Conservation (phyloP, 202 grass and related monocot species). For the Cymbopogon flexuosus region DNA sequence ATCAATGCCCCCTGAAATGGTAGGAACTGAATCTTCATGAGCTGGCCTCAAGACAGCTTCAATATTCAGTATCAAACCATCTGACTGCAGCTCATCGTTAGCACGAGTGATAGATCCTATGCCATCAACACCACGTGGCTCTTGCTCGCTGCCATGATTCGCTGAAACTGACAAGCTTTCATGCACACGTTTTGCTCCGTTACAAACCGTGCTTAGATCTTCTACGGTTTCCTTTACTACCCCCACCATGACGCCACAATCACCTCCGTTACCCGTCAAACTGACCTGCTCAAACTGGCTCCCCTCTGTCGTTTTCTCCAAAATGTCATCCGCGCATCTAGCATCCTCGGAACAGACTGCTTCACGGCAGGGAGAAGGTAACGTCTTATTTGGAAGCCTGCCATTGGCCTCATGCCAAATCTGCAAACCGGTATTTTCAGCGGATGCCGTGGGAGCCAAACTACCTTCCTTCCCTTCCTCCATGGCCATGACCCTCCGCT, state of each 20-base stretch:
- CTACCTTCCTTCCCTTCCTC: neutral
- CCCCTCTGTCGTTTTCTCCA: neutral
- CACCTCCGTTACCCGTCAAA: neutral
- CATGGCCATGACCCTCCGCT: neutral
- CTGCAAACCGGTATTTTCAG: slow-evolving; percentile 15
- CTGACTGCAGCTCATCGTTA: slow-evolving; percentile 4
- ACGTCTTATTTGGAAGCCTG: neutral
- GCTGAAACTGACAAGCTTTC: slow-evolving; percentile 1
- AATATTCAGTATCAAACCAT: slow-evolving; percentile 25
- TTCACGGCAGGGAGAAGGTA: neutral
- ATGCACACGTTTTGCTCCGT: neutral
- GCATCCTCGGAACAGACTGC: slow-evolving; percentile 14
- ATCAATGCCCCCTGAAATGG: slow-evolving; percentile 3
- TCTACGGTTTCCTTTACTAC: slow-evolving; percentile 1
- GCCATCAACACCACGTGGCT: slow-evolving; percentile 15
- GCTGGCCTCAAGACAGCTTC: neutral
- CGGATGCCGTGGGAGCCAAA: neutral
- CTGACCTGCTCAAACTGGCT: neutral
- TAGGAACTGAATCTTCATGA: slow-evolving; percentile 29
- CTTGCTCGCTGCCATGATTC: neutral
- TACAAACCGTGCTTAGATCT: neutral
- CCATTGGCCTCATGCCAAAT: neutral
- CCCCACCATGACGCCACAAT: neutral
- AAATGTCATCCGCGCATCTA: neutral
- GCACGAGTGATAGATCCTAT: neutral